Evolutionary conservation across 139 green algal genomes (phyloP).

Genomic region (Axilococcus clingmanii): DNA sequence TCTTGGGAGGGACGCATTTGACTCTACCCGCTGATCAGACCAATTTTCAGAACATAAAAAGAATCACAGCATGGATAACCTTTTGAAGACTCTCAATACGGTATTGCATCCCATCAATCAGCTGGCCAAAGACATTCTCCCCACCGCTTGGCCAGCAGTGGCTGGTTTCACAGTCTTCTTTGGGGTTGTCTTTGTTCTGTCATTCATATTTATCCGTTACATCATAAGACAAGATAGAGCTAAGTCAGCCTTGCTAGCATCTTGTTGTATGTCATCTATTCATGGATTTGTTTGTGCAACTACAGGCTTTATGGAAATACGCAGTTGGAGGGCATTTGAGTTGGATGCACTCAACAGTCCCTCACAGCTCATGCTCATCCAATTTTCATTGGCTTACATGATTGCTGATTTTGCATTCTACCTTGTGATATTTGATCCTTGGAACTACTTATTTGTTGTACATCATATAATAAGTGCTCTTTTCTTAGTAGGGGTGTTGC

Average conservation of each 20-base stretch:
- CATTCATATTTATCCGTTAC: not conserved
- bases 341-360: slow-evolving; percentile 1
- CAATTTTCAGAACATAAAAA: too few species aligned
- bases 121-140: not conserved
- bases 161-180: not conserved
- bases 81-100: not conserved
- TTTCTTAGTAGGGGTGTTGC: slow-evolving; percentile 15
- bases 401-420: slow-evolving; percentile 15
- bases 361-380: slow-evolving; percentile 11
- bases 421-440: slow-evolving; percentile 11
- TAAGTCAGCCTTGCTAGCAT: not conserved
- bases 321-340: not conserved
- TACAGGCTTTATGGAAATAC: slow-evolving; percentile 1
- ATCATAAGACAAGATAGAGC: not conserved
- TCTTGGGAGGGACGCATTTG: too few species aligned
- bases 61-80: not conserved
- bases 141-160: not conserved
- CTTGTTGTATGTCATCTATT: not conserved
- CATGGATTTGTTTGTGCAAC: not conserved
- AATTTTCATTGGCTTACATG: slow-evolving; percentile 28
- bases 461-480: slow-evolving; percentile 21
- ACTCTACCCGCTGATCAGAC: too few species aligned
- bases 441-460: slow-evolving; percentile 17
- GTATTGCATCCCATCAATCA: not conserved
- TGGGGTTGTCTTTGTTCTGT: not conserved